Evolutionary conservation across 257 asterid genomes (phyloP).

Genomic region (Solanum lignicaule): DNA sequence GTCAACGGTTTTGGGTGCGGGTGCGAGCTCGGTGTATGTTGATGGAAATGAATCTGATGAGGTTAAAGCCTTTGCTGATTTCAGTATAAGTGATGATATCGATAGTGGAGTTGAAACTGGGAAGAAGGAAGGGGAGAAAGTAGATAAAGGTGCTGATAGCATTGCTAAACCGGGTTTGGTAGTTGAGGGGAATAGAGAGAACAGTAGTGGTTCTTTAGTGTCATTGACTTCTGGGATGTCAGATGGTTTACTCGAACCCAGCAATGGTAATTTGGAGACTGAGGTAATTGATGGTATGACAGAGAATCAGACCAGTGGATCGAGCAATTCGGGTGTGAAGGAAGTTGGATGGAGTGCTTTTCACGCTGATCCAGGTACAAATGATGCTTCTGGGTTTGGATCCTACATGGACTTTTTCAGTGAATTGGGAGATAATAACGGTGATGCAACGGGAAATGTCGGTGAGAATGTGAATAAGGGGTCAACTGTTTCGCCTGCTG

Average conservation of each 20-base stretch:
- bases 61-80: conserved; percentile 55
- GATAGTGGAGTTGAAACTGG: conserved; percentile 10
- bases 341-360: conserved; percentile 92
- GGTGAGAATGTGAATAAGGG: conserved; percentile 9
- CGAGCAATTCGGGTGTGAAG: conserved; percentile 52
- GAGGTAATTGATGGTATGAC: conserved; percentile 17
- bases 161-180: not conserved
- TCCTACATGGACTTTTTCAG: conserved; percentile 76
- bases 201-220: conserved; percentile 14
- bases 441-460: conserved; percentile 5
- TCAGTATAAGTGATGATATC: conserved; percentile 44
- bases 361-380: conserved; percentile 28
- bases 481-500: not conserved
- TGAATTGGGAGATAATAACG: conserved; percentile 43
- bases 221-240: conserved; percentile 31
- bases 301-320: conserved; percentile 19
- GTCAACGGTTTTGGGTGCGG: conserved; percentile 11
- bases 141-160: conserved; percentile 4
- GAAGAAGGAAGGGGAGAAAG: conserved; percentile 13
- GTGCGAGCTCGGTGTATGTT: not conserved
- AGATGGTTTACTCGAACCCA: conserved; percentile 17
- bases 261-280: conserved; percentile 22
- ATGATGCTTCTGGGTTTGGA: conserved; percentile 44
- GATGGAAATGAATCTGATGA: conserved; percentile 67
- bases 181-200: conserved; percentile 17